Percentiles rank a stretch among this genome's conserved stretches.
These are phyloP conservation scores for Phytophthora constricta DNA, from an alignment of 352 stramenopile species.

Conservation along the genomic window DNA sequence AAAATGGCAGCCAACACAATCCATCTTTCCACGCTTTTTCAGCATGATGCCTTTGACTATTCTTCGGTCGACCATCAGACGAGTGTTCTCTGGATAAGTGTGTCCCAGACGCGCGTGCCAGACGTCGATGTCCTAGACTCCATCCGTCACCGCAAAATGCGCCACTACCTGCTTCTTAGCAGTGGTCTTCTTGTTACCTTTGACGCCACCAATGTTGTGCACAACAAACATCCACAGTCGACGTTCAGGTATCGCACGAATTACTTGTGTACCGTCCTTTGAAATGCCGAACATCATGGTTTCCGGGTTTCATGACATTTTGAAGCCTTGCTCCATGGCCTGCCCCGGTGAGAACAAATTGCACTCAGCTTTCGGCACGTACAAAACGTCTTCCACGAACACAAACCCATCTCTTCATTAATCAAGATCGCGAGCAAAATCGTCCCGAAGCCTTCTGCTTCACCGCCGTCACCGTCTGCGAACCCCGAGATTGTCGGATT, in stretches of 20 bases:
- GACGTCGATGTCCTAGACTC: conserved; percentile 6
- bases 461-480: conserved; percentile 1
- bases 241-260: conserved; percentile 6
- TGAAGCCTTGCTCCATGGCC: conserved; percentile 8
- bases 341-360: conserved; percentile 19
- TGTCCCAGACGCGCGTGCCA: conserved; percentile 16
- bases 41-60: conserved; percentile 25
- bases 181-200: background rate
- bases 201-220: background rate
- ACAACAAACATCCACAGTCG: conserved; percentile 8
- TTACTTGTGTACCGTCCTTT: conserved; percentile 12
- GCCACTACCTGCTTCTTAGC: conserved; percentile 11
- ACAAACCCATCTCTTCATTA: conserved; percentile 3
- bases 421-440: conserved; percentile 10
- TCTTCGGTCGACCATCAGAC: conserved; percentile 18
- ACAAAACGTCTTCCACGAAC: conserved; percentile 8
- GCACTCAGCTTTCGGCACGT: conserved; percentile 4
- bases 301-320: conserved; percentile 8
- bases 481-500: conserved; percentile 16
- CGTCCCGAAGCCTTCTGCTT: conserved; percentile 22
- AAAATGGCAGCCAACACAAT: conserved; percentile 20
- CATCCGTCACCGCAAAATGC: conserved; percentile 18
- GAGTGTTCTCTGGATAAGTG: conserved; percentile 17
- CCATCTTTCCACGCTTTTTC: conserved; percentile 7
- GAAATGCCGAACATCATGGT: conserved; percentile 3